Evolutionary conservation across 2,329 filamentous ascomycete genomes (phyloP).

Genomic region (Claviceps lovelessii): DNA sequence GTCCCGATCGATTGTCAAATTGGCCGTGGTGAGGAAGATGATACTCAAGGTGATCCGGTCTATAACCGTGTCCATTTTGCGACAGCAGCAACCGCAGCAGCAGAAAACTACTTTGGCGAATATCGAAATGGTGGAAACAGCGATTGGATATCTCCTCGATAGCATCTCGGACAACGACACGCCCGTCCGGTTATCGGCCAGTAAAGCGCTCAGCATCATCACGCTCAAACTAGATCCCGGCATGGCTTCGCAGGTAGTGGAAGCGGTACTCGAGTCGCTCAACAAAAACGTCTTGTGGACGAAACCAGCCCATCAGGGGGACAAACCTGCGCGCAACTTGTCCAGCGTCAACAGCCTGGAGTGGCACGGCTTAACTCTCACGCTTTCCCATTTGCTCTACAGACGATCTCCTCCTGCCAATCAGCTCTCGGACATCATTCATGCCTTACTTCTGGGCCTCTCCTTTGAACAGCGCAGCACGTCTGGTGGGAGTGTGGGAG

Average conservation of each 20-base stretch:
- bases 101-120: slow-evolving; percentile 20
- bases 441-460: slow-evolving; percentile 63
- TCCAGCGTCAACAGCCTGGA: slow-evolving; percentile 64
- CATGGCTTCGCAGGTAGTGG: slow-evolving; percentile 76
- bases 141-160: slow-evolving; percentile 69
- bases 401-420: slow-evolving; percentile 61
- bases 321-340: slow-evolving; percentile 40
- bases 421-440: slow-evolving; percentile 59
- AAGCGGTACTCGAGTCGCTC: slow-evolving; percentile 64
- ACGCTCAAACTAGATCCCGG: slow-evolving; percentile 63
- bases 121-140: slow-evolving; percentile 55
- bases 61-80: slow-evolving; percentile 51
- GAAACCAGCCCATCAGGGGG: slow-evolving; percentile 22
- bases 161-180: slow-evolving; percentile 76
- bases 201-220: slow-evolving; percentile 81
- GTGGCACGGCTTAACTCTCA: slow-evolving; percentile 88
- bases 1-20: slow-evolving; percentile 45
- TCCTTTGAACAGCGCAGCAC: slow-evolving; percentile 79
- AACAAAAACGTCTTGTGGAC: slow-evolving; percentile 42
- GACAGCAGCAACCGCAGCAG: slow-evolving; percentile 27
- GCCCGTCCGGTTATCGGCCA: slow-evolving; percentile 76
- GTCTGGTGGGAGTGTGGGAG: slow-evolving; percentile 71
- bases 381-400: slow-evolving; percentile 75
- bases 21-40: slow-evolving; percentile 67
- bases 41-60: slow-evolving; percentile 75